Base-by-base conservation (phyloP, 345 rosid genomes). In the Lumnitzera littorea region DNA sequence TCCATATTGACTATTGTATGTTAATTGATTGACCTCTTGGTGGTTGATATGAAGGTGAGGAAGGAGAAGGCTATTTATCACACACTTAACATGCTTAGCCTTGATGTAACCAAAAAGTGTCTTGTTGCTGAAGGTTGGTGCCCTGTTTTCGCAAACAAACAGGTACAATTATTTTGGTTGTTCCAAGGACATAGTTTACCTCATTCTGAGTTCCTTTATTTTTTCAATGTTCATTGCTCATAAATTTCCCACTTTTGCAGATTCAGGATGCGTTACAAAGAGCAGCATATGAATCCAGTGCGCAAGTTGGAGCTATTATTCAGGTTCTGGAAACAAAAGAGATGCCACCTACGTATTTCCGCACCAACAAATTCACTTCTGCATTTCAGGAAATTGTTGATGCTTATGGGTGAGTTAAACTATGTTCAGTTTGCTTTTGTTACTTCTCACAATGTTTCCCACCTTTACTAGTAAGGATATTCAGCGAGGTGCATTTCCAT, bases 341-440 rank as follows among this genome's bases (percentile, higher is more conserved):
- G 70, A 68, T 77, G 62, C 99, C 99, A 3, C 99, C 99, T 0
- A 90, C 99, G 48, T 90, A 76, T 70, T 94, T 94, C 66, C 83
- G 89, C 57, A 86, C 96, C 65, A 90, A 90, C 82, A 90, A 88
- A 72, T 83, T 94, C 68, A 86, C 95, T 51, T 63, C 92, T 67
- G 96, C 95, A 16, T 86, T 90, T 70, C 99, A 90, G 78, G 99
- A 86, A 73, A 90, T 88, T 76, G 97, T 94, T 62, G 99, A 94
- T 60, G 95, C 97, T 2, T 90, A 91, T 66, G 99, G 97, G 99
- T 88, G 70, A 80, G 91, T 81, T 64, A 25, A 51, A 63, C 55
- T 66, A 29, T 58, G 48, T 48, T 63, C 1, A 1, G 31, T 2
- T 13, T 29, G 56, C 13, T 73, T 49, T 60, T 9, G 27, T 7